phyloP scores from a whole-genome alignment of 2,329 filamentous ascomycete species.

The Purpureocillium lavendulum region DNA sequence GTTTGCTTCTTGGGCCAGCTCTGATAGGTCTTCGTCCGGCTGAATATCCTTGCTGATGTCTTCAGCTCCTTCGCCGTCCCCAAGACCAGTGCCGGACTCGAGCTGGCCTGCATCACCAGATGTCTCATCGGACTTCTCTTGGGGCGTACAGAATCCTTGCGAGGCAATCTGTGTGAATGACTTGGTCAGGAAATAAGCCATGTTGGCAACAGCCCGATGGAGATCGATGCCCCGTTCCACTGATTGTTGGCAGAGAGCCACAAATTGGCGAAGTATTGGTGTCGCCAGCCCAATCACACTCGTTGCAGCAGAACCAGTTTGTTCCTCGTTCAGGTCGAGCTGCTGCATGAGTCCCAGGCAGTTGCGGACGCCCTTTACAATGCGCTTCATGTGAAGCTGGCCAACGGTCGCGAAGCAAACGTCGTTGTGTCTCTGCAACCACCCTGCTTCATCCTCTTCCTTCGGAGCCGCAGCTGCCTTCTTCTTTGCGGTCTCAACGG shows the following conservation, averaged over 20 bases:
- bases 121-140: constrained; percentile 68
- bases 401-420: constrained; percentile 44
- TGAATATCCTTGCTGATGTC: constrained; percentile 97
- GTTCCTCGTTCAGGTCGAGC: constrained; percentile 18
- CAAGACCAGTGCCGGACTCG: constrained; percentile 86
- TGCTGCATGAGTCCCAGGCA: constrained; percentile 27
- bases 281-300: constrained; percentile 26
- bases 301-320: constrained; percentile 19
- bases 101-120: constrained; percentile 67
- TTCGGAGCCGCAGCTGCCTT: constrained; percentile 32
- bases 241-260: constrained; percentile 48
- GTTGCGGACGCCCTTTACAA: constrained; percentile 34
- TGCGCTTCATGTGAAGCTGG: constrained; percentile 49
- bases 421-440: constrained; percentile 35
- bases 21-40: constrained; percentile 85
- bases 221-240: constrained; percentile 51
- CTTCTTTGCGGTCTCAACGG: constrained; percentile 64
- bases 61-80: constrained; percentile 89
- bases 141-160: constrained; percentile 85
- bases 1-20: constrained; percentile 79
- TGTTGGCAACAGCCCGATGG: constrained; percentile 63
- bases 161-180: constrained; percentile 71
- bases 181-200: constrained; percentile 67
- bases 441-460: constrained; percentile 26
- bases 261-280: constrained; percentile 71